Conservation (phyloP, 2,329 filamentous ascomycete genomes). For the Mycosphaerella sp. region DNA sequence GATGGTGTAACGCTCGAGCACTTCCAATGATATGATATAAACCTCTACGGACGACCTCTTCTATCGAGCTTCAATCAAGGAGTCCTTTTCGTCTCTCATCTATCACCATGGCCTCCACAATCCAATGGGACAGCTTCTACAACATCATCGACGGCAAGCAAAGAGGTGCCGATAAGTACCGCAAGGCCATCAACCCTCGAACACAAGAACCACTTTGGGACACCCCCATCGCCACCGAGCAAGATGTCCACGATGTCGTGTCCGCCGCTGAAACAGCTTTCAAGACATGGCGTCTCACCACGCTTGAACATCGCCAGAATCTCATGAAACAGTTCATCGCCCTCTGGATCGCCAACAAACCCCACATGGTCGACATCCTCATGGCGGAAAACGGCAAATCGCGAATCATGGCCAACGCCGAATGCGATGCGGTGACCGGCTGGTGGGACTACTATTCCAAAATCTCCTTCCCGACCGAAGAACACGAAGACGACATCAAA, state of each 20-base stretch:
- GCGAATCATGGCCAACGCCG: conserved; percentile 11
- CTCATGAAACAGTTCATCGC: conserved; percentile 10
- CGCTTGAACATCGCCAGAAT: conserved; percentile 31
- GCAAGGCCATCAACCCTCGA: conserved; percentile 32
- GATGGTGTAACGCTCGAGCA: neutral
- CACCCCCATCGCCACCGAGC: conserved; percentile 34
- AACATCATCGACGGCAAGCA: conserved; percentile 35
- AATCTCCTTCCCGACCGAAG: conserved; percentile 13
- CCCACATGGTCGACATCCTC: conserved; percentile 12
- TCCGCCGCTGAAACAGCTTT: conserved; percentile 32
- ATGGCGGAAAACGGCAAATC: conserved; percentile 19
- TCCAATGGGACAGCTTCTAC: conserved; percentile 33
- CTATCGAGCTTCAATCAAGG: neutral
- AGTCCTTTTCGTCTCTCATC: neutral
- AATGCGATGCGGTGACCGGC: conserved; percentile 14
- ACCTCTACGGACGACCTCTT: neutral
- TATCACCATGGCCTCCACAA: conserved; percentile 3
- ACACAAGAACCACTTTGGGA: conserved; percentile 33
- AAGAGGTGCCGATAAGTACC: conserved; percentile 25
- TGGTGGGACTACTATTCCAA: conserved; percentile 14
- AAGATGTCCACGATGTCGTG: conserved; percentile 36
- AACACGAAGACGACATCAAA: conserved; percentile 12
- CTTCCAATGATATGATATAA: neutral
- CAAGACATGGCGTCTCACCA: conserved; percentile 30
- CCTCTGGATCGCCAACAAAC: conserved; percentile 9